Evolutionary conservation across 257 asterid species (phyloP).

Genomic region (Nicotiana knightiana): DNA sequence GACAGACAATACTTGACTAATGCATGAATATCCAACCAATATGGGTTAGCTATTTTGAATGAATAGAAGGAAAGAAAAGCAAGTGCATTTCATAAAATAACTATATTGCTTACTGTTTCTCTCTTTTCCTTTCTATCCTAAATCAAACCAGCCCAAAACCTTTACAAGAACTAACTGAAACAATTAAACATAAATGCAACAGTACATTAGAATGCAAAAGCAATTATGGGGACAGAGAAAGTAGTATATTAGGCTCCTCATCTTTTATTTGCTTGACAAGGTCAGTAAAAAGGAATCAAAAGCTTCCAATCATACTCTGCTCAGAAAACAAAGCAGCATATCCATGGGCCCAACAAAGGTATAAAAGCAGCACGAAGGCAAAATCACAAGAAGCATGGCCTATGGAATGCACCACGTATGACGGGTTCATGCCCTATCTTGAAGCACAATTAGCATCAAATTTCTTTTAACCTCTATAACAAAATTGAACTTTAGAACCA

Average conservation of each 20-base stretch:
- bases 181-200: not conserved
- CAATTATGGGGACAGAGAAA: not conserved
- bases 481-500: not conserved
- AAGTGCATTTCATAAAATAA: not conserved
- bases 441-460: not conserved
- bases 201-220: not conserved
- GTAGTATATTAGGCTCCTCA: not conserved
- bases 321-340: not conserved
- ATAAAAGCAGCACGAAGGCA: conserved; percentile 2
- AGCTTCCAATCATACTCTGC: not conserved
- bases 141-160: not conserved
- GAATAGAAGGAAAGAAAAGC: not conserved
- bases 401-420: not conserved
- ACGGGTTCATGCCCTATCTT: not conserved
- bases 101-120: not conserved
- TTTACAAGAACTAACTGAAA: not conserved
- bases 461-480: not conserved
- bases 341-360: conserved; percentile 1
- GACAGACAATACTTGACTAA: not conserved
- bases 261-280: not conserved
- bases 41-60: not conserved
- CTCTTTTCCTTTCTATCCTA: not conserved
- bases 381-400: not conserved
- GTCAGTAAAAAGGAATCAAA: not conserved
- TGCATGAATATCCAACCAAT: not conserved